phyloP scores from a whole-genome alignment of 2,329 filamentous ascomycete genomes.

The Lasiodiplodia hormozganensis region DNA sequence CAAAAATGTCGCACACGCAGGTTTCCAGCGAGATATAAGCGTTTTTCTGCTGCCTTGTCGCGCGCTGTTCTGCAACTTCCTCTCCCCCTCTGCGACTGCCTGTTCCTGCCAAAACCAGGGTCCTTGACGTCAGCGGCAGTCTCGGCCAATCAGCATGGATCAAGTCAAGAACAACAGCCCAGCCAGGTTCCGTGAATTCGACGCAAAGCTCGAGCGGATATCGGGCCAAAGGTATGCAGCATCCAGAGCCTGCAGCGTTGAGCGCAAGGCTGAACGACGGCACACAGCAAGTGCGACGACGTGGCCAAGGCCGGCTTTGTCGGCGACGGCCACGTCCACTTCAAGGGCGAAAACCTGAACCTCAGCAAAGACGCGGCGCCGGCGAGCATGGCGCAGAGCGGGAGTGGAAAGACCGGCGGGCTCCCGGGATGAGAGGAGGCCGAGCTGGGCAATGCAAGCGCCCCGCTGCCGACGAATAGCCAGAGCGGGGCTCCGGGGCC shows the following conservation, averaged over 20 bases:
- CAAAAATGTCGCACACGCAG: background rate
- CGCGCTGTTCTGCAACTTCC: background rate
- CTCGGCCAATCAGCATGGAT: slow-evolving; percentile 2
- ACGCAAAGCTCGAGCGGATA: slow-evolving; percentile 8
- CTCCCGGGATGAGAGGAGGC: background rate
- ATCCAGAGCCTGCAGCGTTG: background rate
- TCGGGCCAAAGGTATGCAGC: slow-evolving; percentile 1
- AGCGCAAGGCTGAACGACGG: slow-evolving; percentile 1
- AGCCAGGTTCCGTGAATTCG: background rate
- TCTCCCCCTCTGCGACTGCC: background rate
- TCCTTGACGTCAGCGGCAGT: slow-evolving; percentile 15
- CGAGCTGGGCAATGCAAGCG: background rate
- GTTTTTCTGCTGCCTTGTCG: background rate
- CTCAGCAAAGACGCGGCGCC: background rate
- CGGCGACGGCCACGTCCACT: slow-evolving; percentile 21
- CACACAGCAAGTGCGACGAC: background rate
- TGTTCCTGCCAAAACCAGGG: background rate
- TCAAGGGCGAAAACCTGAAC: slow-evolving; percentile 8
- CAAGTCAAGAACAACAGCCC: slow-evolving; percentile 7
- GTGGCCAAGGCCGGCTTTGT: slow-evolving; percentile 14
- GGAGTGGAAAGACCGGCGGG: background rate
- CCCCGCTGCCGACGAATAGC: slow-evolving; percentile 21
- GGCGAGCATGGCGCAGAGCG: background rate
- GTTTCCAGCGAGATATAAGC: slow-evolving; percentile 13
- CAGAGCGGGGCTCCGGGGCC: slow-evolving; percentile 4